Conservation (phyloP, 75 land plant genomes). For the Azolla pinnata region DNA sequence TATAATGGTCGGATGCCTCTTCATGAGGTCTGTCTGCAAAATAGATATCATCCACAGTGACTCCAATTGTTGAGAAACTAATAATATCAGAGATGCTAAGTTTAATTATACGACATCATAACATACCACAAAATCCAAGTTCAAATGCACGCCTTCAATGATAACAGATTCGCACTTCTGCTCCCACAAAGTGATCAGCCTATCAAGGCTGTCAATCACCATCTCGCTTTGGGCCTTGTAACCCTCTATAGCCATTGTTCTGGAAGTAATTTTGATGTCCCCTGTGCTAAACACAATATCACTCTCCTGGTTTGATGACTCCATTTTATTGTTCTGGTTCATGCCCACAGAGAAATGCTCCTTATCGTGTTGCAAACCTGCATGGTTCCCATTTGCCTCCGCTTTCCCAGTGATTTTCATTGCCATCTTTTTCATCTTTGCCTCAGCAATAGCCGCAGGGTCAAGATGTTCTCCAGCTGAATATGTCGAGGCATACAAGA, state of each 20-base stretch:
- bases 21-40: constrained; percentile 49
- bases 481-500: constrained; percentile 91
- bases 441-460: constrained; percentile 75
- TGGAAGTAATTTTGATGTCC: constrained; percentile 12
- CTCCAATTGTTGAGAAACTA: too few species aligned
- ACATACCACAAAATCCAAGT: constrained; percentile 87
- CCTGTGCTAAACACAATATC: too few species aligned
- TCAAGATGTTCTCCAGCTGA: constrained; percentile 93
- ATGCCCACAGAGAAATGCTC: too few species aligned
- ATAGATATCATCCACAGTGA: too few species aligned
- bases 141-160: constrained; percentile 90
- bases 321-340: too few species aligned
- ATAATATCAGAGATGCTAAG: too few species aligned
- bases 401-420: constrained; percentile 35
- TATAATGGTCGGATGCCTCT: constrained; percentile 45
- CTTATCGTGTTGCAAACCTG: neutral
- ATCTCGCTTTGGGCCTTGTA: constrained; percentile 95
- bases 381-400: neutral
- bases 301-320: too few species aligned
- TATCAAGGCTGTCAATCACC: constrained; percentile 93
- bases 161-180: constrained; percentile 77
- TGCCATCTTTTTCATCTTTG: constrained; percentile 64
- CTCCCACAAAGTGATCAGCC: constrained; percentile 92
- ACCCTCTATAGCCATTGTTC: constrained; percentile 73
- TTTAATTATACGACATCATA: too few species aligned